phyloP scores from a whole-genome alignment of 177 flowering plant species.

The Telopea speciosissima region DNA sequence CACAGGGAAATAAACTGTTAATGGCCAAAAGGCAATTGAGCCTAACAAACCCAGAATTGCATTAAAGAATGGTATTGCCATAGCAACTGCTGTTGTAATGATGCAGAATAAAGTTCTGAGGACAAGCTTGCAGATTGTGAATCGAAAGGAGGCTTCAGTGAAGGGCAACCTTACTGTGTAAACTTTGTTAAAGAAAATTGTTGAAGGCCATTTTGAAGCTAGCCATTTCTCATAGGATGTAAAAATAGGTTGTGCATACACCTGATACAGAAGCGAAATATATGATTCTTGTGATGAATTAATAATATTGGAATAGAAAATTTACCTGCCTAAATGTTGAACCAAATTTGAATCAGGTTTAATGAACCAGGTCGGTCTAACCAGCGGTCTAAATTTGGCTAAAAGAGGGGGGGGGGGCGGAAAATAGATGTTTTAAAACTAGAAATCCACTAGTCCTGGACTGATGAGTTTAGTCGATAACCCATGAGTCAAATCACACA shows the following conservation, averaged over 20 bases:
- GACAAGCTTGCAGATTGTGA: slow-evolving; percentile 22
- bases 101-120: slow-evolving; percentile 20
- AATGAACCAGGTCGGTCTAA: too few species aligned
- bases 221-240: slow-evolving; percentile 25
- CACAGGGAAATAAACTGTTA: slow-evolving; percentile 30
- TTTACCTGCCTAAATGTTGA: too few species aligned
- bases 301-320: too few species aligned
- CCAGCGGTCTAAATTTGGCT: too few species aligned
- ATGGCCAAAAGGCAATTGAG: slow-evolving; percentile 29
- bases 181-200: slow-evolving; percentile 11
- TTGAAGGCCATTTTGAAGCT: slow-evolving; percentile 18
- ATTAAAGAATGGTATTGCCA: slow-evolving; percentile 40
- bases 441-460: too few species aligned
- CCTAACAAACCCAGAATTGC: slow-evolving; percentile 31
- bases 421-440: too few species aligned
- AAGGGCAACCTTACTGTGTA: slow-evolving; percentile 17
- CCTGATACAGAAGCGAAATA: slow-evolving; percentile 13
- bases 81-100: slow-evolving; percentile 25
- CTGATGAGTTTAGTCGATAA: too few species aligned
- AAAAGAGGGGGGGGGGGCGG: too few species aligned
- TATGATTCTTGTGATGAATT: too few species aligned
- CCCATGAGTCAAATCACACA: too few species aligned
- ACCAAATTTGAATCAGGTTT: too few species aligned
- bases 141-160: slow-evolving; percentile 1
- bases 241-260: slow-evolving; percentile 30